Conservation (phyloP, 139 green algal genomes). For the Micromonas commoda region DNA sequence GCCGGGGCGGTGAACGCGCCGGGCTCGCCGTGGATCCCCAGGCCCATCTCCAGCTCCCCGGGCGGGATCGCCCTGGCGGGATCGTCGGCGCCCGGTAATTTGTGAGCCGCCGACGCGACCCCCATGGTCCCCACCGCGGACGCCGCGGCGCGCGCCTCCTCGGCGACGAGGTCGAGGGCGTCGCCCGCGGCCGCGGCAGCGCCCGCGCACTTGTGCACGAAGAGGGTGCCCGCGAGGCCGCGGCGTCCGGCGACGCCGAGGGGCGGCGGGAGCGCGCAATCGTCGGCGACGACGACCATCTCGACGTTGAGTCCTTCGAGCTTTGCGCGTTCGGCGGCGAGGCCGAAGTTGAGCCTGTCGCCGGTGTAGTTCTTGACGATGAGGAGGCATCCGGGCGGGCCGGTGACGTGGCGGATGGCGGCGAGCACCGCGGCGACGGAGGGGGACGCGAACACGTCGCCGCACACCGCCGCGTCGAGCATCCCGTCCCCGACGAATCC, state of each 20-base stretch:
- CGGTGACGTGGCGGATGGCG: slow-evolving; percentile 63
- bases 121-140: slow-evolving; percentile 13
- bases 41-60: slow-evolving; percentile 57
- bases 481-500: slow-evolving; percentile 77
- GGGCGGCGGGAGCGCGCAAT: slow-evolving; percentile 57
- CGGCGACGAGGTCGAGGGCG: slow-evolving; percentile 49
- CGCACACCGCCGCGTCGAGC: slow-evolving; percentile 79
- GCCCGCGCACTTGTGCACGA: slow-evolving; percentile 81
- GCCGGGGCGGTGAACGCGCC: slow-evolving; percentile 41
- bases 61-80: neutral
- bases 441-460: slow-evolving; percentile 77
- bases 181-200: slow-evolving; percentile 56
- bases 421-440: slow-evolving; percentile 64
- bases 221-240: slow-evolving; percentile 73
- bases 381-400: slow-evolving; percentile 60
- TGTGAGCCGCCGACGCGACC: neutral
- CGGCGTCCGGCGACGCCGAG: slow-evolving; percentile 55
- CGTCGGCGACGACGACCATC: slow-evolving; percentile 57
- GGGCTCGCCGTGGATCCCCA: slow-evolving; percentile 85
- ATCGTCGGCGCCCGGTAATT: neutral
- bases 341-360: slow-evolving; percentile 85
- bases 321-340: slow-evolving; percentile 76
- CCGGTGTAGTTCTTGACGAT: slow-evolving; percentile 90
- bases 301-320: slow-evolving; percentile 27
- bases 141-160: neutral